These are phyloP conservation scores for Xylaria hypoxylon DNA, from an alignment of 2,329 filamentous ascomycete genomes.

Conservation along the genomic window DNA sequence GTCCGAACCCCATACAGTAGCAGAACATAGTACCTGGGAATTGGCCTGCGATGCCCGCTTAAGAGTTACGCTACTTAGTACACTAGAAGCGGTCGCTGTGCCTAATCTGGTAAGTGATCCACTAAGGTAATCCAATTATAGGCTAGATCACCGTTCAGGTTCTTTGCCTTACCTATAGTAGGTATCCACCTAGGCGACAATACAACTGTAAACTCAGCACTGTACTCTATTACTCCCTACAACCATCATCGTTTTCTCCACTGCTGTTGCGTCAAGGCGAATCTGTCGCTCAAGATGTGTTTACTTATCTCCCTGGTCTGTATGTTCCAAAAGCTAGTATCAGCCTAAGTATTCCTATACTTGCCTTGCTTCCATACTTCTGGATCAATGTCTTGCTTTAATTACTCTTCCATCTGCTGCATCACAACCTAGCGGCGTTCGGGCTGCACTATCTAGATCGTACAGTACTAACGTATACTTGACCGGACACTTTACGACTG, in stretches of 20 bases:
- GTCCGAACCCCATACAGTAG: not conserved
- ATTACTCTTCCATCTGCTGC: constrained; percentile 2
- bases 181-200: no score
- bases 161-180: no score
- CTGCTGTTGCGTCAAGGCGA: not conserved
- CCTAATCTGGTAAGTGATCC: constrained; percentile 1
- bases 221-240: not conserved
- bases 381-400: constrained; percentile 29
- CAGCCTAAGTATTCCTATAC: not conserved
- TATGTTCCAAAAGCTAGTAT: constrained; percentile 6
- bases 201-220: no score
- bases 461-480: not conserved
- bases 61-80: no score
- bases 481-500: constrained; percentile 9
- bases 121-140: not conserved
- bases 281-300: constrained; percentile 4
- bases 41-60: not conserved
- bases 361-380: constrained; percentile 11
- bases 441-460: constrained; percentile 10
- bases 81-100: not conserved
- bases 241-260: not conserved
- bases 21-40: no score
- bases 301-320: not conserved
- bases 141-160: not conserved
- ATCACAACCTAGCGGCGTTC: constrained; percentile 17